phyloP scores from a whole-genome alignment of 2,329 filamentous ascomycete genomes.

The Mycogone perniciosa region DNA sequence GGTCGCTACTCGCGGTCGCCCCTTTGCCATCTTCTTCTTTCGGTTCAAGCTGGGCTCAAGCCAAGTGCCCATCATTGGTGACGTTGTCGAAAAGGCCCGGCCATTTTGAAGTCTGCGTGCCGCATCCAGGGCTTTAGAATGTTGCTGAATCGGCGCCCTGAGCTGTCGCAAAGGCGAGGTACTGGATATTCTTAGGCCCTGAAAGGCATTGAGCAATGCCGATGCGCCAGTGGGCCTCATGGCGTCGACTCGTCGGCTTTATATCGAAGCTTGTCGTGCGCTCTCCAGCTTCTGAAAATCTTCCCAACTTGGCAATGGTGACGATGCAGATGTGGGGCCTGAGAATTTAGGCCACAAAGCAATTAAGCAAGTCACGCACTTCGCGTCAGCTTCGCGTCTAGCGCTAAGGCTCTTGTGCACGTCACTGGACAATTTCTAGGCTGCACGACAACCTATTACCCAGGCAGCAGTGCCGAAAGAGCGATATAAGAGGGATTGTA shows the following conservation, averaged over 20 bases:
- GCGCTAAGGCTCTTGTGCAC: constrained; percentile 24
- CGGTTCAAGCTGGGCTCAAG: constrained; percentile 70
- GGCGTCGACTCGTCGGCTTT: constrained; percentile 22
- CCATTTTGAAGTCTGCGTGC: constrained; percentile 37
- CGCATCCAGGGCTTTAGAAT: constrained; percentile 24
- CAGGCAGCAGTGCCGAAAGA: constrained; percentile 20
- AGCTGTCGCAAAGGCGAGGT: constrained; percentile 35
- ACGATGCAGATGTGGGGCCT: constrained; percentile 16
- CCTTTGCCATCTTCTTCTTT: constrained; percentile 87
- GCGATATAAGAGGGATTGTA: constrained; percentile 16
- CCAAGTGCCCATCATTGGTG: constrained; percentile 60
- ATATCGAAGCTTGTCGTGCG: constrained; percentile 17
- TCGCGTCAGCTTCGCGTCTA: constrained; percentile 42
- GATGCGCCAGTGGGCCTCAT: constrained; percentile 43
- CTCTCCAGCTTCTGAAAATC: constrained; percentile 29
- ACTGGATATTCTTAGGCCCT: constrained; percentile 40
- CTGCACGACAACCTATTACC: constrained; percentile 13
- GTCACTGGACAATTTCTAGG: constrained; percentile 27
- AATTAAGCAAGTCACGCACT: constrained; percentile 35
- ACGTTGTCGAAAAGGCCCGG: constrained; percentile 68
- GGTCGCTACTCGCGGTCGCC: constrained; percentile 77
- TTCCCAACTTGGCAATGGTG: constrained; percentile 14
- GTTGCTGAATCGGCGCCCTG: constrained; percentile 26
- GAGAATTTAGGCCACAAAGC: constrained; percentile 18
- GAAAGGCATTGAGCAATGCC: constrained; percentile 45